A percentile compares a stretch with the other conserved stretches of the same genome.
Evolutionary conservation across 352 stramenopile species (phyloP).

Genomic region (Pilasporangium apinafurcum): DNA sequence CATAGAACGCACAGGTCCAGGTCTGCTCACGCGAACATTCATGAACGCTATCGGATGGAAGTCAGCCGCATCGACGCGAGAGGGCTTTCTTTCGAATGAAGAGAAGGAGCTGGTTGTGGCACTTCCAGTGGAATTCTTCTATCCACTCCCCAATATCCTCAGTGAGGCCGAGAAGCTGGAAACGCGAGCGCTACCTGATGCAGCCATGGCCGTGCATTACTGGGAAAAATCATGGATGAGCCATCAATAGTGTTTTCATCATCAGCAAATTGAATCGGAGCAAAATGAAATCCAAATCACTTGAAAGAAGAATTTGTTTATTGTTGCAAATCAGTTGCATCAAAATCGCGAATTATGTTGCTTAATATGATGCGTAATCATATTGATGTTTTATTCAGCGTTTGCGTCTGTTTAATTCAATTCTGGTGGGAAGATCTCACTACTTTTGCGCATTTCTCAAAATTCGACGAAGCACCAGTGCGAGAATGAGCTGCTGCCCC

Average conservation of each 20-base stretch:
- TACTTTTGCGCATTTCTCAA: background rate
- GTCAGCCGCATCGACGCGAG: background rate
- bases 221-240: slow-evolving; percentile 30
- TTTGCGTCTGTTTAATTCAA: too few relatives aligned
- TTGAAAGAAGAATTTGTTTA: too few relatives aligned
- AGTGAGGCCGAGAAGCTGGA: background rate
- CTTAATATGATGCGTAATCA: too few relatives aligned
- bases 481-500: slow-evolving; percentile 68
- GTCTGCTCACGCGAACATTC: slow-evolving; percentile 44
- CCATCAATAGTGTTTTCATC: too few relatives aligned
- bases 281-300: too few relatives aligned
- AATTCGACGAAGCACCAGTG: background rate
- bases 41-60: slow-evolving; percentile 35
- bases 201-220: slow-evolving; percentile 34
- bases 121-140: slow-evolving; percentile 25
- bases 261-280: too few relatives aligned
- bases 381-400: too few relatives aligned
- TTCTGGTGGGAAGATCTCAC: too few relatives aligned
- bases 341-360: too few relatives aligned
- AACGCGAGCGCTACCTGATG: background rate
- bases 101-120: slow-evolving; percentile 15
- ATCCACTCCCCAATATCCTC: slow-evolving; percentile 30
- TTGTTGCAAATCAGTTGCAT: too few relatives aligned
- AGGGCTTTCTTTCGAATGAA: slow-evolving; percentile 16
- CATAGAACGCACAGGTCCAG: slow-evolving; percentile 43